A percentile compares a stretch with the other conserved stretches of the same genome.
phyloP scores from a whole-genome alignment of 2,329 filamentous ascomycete species.

The Claviceps monticola region DNA sequence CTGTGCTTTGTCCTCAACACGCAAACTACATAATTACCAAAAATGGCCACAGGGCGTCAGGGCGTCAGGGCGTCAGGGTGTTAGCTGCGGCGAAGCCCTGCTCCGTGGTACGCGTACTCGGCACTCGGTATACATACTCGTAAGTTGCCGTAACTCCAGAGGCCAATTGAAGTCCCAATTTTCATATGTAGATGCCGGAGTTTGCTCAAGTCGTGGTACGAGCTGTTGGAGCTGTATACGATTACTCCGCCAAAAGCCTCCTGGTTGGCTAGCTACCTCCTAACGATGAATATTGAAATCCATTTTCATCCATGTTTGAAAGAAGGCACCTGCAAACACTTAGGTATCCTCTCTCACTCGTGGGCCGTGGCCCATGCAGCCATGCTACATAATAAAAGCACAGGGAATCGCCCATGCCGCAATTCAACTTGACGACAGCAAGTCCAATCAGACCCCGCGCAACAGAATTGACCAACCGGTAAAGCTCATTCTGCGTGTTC shows the following conservation, averaged over 20 bases:
- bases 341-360: neutral
- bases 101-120: neutral
- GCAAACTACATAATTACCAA: too few species aligned
- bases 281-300: neutral
- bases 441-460: constrained; percentile 17
- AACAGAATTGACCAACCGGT: constrained; percentile 4
- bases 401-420: constrained; percentile 17
- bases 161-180: neutral
- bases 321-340: neutral
- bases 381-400: constrained; percentile 12
- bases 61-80: too few species aligned
- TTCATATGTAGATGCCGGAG: neutral
- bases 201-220: neutral
- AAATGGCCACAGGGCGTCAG: neutral
- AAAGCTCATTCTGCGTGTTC: neutral
- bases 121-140: too few species aligned
- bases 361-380: neutral
- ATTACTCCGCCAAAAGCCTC: neutral
- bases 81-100: neutral
- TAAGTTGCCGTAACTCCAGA: too few species aligned
- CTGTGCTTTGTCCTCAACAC: neutral
- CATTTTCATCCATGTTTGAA: neutral
- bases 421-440: constrained; percentile 4
- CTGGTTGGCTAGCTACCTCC: neutral
- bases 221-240: neutral